Evolutionary conservation across 2,329 filamentous ascomycete genomes (phyloP), one percentile per base, ranked within the genome.

Genomic region (Fulvia fulva): DNA sequence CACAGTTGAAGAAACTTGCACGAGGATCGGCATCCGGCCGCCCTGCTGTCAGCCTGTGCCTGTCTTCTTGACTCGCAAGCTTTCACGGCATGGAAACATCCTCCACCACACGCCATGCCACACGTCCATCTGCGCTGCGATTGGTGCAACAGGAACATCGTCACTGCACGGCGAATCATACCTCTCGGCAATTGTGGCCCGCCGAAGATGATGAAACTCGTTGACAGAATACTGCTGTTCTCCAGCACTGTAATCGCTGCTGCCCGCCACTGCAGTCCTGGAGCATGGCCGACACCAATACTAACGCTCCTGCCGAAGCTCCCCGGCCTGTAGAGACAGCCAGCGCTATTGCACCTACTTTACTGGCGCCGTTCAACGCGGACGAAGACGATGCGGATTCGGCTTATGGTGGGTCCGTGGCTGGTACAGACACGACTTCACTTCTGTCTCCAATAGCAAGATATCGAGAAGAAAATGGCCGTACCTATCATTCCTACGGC

Each of bases 361-460:
- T 62, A n/a, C 47, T 62, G 37, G 23, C 44, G 28, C 54, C 51
- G 2, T 55, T 62, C 26, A 45, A 56, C 25, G 45, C 46, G 26
- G 34, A 55, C 8, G 30, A 43, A n/a, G 52, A 56, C 19, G 59
- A 61, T 37, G 56, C 56, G 16, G 60, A 60, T 34, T 57, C 57
- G 3, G 55, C 50, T 22, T 56, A 62, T 22, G 60, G 43, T 11
- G 50, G 51, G 23, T 58, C 57, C 11, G 43, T 50, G 3, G 56
- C 57, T 14, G 60, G 46, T 5, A 63, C 55, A n/a, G 55, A 62
- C 37, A 59, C 62, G 14, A 60, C 59, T 30, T 62, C 59, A 12
- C 49, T 64, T 19, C 50, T 62, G 2, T 62, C 59, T 4, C 56
- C 59, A 2, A 62, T 64, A 6, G 57, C 57, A n/a, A 34, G 55